These are phyloP conservation scores for Zygosaccharomyces pseudobailii DNA, from an alignment of 1,139 yeast genomes.

Conservation along the genomic window DNA sequence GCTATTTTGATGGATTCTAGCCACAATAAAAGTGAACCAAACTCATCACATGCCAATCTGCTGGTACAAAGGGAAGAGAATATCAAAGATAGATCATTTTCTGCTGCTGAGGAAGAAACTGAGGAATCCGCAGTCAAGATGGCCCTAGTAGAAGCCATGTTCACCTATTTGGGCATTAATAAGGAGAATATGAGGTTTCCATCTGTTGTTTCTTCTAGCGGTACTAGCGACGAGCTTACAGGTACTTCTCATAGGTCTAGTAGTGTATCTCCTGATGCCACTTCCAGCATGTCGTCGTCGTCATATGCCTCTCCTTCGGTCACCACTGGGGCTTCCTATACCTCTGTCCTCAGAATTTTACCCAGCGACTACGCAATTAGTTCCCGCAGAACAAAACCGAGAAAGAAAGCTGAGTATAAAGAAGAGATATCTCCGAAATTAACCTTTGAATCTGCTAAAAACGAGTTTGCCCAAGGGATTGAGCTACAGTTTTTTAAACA, in stretches of 20 bases:
- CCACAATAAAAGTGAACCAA: slow-evolving; percentile 2
- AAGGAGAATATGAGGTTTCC: slow-evolving; percentile 37
- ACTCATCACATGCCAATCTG: slow-evolving; percentile 4
- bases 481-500: slow-evolving; percentile 53
- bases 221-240: slow-evolving; percentile 7
- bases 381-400: slow-evolving; percentile 16
- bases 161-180: slow-evolving; percentile 65
- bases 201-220: slow-evolving; percentile 4
- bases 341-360: slow-evolving; percentile 23
- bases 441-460: slow-evolving; percentile 50
- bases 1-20: slow-evolving; percentile 4
- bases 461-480: slow-evolving; percentile 60
- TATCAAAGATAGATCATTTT: slow-evolving; percentile 44
- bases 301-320: slow-evolving; percentile 19
- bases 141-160: slow-evolving; percentile 73
- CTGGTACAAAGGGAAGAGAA: slow-evolving; percentile 24
- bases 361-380: slow-evolving; percentile 26
- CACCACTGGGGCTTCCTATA: slow-evolving; percentile 16
- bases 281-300: slow-evolving; percentile 9
- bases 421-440: slow-evolving; percentile 28
- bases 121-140: slow-evolving; percentile 67
- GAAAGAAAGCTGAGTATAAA: slow-evolving; percentile 16
- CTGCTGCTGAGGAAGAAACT: slow-evolving; percentile 55
- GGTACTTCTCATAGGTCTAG: neutral
- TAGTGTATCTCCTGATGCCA: slow-evolving; percentile 2